Evolutionary conservation across 2,329 filamentous ascomycete genomes (phyloP).

Genomic region (Sporothrix schenckii): DNA sequence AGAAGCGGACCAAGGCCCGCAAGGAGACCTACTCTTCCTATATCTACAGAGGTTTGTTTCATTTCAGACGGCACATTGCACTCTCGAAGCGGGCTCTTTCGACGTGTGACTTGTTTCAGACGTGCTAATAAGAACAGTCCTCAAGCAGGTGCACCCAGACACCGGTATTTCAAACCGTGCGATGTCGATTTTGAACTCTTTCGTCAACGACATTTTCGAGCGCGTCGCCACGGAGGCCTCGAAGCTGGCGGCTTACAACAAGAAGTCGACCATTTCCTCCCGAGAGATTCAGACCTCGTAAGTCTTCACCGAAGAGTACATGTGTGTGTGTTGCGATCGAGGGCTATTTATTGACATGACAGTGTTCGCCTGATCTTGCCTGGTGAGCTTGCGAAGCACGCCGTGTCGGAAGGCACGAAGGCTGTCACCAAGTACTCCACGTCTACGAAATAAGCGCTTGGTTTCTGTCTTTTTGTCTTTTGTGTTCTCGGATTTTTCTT

Average conservation of each 20-base stretch:
- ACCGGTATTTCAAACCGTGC: conserved; percentile 99
- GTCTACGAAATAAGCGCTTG: conserved; percentile 81
- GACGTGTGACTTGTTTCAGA: no score
- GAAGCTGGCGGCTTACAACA: conserved; percentile 99
- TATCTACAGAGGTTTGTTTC: conserved; percentile 93
- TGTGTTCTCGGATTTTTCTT: neutral
- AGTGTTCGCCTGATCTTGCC: conserved; percentile 94
- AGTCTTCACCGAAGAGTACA: conserved; percentile 40
- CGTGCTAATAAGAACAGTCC: conserved; percentile 60
- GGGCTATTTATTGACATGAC: conserved; percentile 53
- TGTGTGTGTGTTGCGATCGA: neutral
- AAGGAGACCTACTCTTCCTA: conserved; percentile 99
- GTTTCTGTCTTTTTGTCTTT: conserved; percentile 56
- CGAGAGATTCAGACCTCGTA: conserved; percentile 98
- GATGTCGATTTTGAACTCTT: conserved; percentile 99
- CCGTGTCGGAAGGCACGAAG: conserved; percentile 99
- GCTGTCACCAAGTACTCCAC: conserved; percentile 99
- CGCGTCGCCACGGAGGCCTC: conserved; percentile 97
- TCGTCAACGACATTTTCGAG: conserved; percentile 99
- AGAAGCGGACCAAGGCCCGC: conserved; percentile 99
- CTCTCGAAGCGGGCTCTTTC: no score
- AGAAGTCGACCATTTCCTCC: conserved; percentile 99
- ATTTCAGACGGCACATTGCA: neutral
- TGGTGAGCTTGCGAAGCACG: conserved; percentile 98
- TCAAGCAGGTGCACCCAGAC: conserved; percentile 99